Percentiles rank a stretch among this genome's conserved stretches.
phyloP scores from a whole-genome alignment of 2,329 filamentous ascomycete genomes.

The Cordyceps fumosorosea region DNA sequence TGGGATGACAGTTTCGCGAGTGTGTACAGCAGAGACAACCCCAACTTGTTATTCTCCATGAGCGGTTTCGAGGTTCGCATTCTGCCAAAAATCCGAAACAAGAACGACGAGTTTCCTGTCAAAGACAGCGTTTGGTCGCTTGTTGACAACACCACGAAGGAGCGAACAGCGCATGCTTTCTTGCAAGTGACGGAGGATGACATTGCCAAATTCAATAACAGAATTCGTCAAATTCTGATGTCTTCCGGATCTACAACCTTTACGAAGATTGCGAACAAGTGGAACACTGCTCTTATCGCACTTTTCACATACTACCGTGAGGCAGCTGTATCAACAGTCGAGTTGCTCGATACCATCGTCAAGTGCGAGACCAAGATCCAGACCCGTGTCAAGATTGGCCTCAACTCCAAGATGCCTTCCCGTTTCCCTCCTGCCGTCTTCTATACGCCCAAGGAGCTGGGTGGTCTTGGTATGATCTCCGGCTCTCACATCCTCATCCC shows the following conservation, averaged over 20 bases:
- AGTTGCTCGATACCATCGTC: constrained; percentile 91
- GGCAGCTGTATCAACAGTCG: constrained; percentile 90
- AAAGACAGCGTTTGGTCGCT: constrained; percentile 99
- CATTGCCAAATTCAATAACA: constrained; percentile 98
- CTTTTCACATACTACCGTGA: constrained; percentile 98
- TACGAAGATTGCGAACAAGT: constrained; percentile 99
- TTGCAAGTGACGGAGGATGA: constrained; percentile 96
- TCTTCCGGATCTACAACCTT: constrained; percentile 98
- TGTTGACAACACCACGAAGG: constrained; percentile 93
- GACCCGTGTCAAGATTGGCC: constrained; percentile 94
- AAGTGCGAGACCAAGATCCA: constrained; percentile 99
- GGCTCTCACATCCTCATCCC: constrained; percentile 97
- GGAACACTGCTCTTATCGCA: constrained; percentile 96
- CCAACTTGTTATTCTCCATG: constrained; percentile 96
- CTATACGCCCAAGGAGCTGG: constrained; percentile 96
- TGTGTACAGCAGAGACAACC: constrained; percentile 96
- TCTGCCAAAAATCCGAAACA: constrained; percentile 87
- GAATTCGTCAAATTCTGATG: constrained; percentile 97
- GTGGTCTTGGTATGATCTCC: constrained; percentile 97
- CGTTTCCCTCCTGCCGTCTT: constrained; percentile 98
- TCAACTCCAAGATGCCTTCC: constrained; percentile 99
- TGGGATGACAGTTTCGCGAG: constrained; percentile 99
- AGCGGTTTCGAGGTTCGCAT: constrained; percentile 96
- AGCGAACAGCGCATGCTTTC: constrained; percentile 95
- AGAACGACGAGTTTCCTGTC: constrained; percentile 92